Evolutionary conservation across 495 filamentous ascomycete genomes (phyloP), one percentile per base, ranked within the genome.

Genomic region (Cercophora scortea): DNA sequence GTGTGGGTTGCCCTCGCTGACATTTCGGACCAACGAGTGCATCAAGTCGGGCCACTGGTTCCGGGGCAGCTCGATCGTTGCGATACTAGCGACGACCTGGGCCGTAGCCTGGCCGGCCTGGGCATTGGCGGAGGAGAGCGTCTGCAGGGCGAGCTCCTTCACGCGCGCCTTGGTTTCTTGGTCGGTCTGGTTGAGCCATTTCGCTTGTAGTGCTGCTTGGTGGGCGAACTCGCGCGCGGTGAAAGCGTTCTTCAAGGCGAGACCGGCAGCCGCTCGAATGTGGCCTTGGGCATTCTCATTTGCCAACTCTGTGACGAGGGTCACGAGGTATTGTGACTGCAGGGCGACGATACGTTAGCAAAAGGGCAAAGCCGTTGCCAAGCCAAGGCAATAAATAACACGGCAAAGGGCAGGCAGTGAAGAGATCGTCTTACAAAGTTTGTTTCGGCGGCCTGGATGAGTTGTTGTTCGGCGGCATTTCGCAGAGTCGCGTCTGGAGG

Each of bases 31-130:
- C 55, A 98, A 73, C 32, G 79, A 79, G 49, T 78, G 74, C 88
- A 98, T 93, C 54, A 98, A 77, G 66, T 97, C 90, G n/a, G 86
- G 83, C 93, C 93, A 98, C 77, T 95, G 85, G 62, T 90, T 82
- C 53, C 85, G 83, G 38, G 94, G 92, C 45, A 98, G 77, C 75
- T 98, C 93, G 64, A 97, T 96, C 19, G 86, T 80, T 49, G 93
- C 93, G 66, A 98, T 90, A 42, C 94, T 87, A 46, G 95, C 86
- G 65, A 99, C 87, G 63, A 97, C 89, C 70, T 95, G 90, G 48
- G 94, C 92, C 49, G 93, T 84, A 32, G 91, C 87, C 69, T 87
- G 85, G 56, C 92, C 90, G 45, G 89, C 89, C 66, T 89, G 84
- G 43, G 77, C 65, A 68, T 94, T 87, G 57, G 73, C 73, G 8